Percentiles rank a stretch among this genome's conserved stretches.
phyloP scores from a whole-genome alignment of 1,284 basidiomycete species.

The Phylloboletellus chloephorus region DNA sequence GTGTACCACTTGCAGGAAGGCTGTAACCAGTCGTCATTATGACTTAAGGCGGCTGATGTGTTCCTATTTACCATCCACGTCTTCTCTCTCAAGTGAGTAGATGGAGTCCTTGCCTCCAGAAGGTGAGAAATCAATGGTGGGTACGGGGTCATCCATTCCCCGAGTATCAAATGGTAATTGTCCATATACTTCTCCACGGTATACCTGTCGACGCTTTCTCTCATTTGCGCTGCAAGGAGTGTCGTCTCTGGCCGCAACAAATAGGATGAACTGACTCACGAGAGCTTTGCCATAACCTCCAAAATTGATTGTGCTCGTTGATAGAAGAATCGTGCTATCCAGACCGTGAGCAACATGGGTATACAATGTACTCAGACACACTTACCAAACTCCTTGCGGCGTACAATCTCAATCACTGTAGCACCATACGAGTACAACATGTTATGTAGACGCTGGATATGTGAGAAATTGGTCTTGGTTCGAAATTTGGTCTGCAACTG shows the following conservation, averaged over 20 bases:
- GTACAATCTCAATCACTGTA: constrained; percentile 85
- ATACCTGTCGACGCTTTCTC: constrained; percentile 69
- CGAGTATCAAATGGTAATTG: constrained; percentile 75
- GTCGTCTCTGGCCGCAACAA: not conserved
- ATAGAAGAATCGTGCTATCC: constrained; percentile 67
- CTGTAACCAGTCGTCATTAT: no score
- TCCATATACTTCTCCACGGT: constrained; percentile 72
- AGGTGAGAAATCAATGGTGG: constrained; percentile 72
- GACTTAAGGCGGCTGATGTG: no score
- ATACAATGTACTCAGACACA: constrained; percentile 5
- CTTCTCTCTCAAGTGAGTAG: constrained; percentile 64
- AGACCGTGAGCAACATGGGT: constrained; percentile 6
- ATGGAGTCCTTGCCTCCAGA: constrained; percentile 47
- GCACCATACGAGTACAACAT: constrained; percentile 93
- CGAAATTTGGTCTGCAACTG: constrained; percentile 66
- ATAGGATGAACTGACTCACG: constrained; percentile 44
- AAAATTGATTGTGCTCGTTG: constrained; percentile 72
- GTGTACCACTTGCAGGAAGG: constrained; percentile 55
- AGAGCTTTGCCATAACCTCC: constrained; percentile 78
- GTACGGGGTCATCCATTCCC: constrained; percentile 73
- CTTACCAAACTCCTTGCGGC: constrained; percentile 83
- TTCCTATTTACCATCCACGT: constrained; percentile 59
- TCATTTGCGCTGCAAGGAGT: constrained; percentile 53
- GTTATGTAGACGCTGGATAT: constrained; percentile 83
- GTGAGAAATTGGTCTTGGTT: constrained; percentile 79